phyloP scores from a whole-genome alignment of 2,329 filamentous ascomycete genomes.

The Fusarium staphyleae region DNA sequence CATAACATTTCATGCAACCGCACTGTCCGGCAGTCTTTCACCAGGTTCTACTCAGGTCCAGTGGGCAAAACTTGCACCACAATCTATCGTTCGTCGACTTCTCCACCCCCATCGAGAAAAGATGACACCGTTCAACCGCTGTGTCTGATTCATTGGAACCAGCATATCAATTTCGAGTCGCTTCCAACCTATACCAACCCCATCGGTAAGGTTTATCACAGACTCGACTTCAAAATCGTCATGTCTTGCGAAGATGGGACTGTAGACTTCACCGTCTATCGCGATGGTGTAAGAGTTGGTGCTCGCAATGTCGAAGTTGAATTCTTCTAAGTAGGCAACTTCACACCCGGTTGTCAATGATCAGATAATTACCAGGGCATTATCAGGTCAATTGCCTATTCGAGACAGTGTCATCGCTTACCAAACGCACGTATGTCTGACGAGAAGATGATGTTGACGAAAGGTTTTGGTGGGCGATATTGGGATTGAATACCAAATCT shows the following conservation, averaged over 20 bases:
- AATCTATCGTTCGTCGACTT: not conserved
- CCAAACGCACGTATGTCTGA: too few species aligned
- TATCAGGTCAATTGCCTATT: too few species aligned
- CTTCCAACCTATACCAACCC: conserved; percentile 26
- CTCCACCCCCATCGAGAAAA: rapidly evolving
- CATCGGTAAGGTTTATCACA: not conserved
- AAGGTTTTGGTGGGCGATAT: too few species aligned
- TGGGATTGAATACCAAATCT: too few species aligned
- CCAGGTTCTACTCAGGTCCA: rapidly evolving
- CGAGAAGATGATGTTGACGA: too few species aligned
- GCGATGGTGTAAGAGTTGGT: conserved; percentile 21
- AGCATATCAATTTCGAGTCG: not conserved
- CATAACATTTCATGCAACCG: conserved; percentile 6
- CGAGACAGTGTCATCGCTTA: too few species aligned
- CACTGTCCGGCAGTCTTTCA: not conserved
- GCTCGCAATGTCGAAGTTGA: conserved; percentile 28
- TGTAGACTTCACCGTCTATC: conserved; percentile 34
- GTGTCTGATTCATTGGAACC: conserved; percentile 34
- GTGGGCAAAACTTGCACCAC: rapidly evolving
- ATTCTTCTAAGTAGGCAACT: conserved; percentile 19
- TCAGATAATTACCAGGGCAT: too few species aligned
- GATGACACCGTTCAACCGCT: conserved; percentile 5
- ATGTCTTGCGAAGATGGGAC: conserved; percentile 33
- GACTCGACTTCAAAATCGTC: conserved; percentile 12
- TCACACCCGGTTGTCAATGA: too few species aligned